phyloP scores from a whole-genome alignment of 2,329 filamentous ascomycete genomes.

The Venturia pyrina region DNA sequence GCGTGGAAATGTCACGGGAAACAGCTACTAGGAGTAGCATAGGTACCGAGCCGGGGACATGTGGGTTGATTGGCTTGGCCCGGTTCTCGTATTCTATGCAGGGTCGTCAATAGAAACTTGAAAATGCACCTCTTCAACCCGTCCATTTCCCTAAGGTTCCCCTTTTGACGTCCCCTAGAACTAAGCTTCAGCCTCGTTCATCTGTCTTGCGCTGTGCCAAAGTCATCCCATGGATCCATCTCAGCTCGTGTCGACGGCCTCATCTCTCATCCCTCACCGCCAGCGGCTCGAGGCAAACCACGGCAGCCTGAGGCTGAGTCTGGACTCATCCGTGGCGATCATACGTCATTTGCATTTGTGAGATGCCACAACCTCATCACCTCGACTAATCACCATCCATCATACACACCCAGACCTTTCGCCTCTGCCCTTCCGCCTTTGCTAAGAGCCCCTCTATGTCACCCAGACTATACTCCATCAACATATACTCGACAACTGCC shows the following conservation, averaged over 20 bases:
- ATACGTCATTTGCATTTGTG: neutral
- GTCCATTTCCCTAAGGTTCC: neutral
- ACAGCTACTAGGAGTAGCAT: too few relatives aligned
- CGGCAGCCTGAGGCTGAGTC: neutral
- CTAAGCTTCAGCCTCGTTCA: slow-evolving; percentile 1
- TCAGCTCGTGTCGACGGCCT: neutral
- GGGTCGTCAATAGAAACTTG: too few relatives aligned
- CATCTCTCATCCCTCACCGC: neutral
- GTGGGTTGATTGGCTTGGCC: too few relatives aligned
- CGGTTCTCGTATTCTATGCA: too few relatives aligned
- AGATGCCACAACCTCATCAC: neutral
- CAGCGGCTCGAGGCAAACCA: neutral
- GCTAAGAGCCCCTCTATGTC: neutral
- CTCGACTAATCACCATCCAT: neutral
- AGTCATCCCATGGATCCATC: neutral
- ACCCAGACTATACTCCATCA: neutral
- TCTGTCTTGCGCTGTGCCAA: neutral
- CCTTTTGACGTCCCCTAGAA: neutral
- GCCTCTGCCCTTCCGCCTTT: neutral
- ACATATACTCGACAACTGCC: neutral
- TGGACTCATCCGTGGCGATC: neutral
- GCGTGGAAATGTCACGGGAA: too few relatives aligned
- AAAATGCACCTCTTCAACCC: neutral
- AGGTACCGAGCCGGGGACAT: too few relatives aligned
- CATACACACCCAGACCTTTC: neutral